phyloP scores from a whole-genome alignment of 202 grass and related monocot species.

The Schoenoplectus triqueter region DNA sequence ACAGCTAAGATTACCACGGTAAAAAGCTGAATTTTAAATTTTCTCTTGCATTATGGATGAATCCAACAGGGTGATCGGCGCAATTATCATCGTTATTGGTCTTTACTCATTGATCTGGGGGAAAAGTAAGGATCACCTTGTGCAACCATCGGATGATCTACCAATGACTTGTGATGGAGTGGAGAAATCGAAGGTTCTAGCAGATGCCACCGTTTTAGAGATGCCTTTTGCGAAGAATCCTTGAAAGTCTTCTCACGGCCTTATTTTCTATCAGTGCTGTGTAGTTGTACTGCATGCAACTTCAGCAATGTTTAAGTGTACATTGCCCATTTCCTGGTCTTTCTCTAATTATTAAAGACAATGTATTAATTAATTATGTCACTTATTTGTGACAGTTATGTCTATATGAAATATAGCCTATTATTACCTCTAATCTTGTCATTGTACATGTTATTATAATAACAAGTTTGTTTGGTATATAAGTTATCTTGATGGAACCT shows the following conservation, averaged over 20 bases:
- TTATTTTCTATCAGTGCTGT: conserved; percentile 13
- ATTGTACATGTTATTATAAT: not conserved
- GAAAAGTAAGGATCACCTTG: conserved; percentile 57
- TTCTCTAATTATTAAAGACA: conserved; percentile 22
- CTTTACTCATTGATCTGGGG: conserved; percentile 81
- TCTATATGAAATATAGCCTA: not conserved
- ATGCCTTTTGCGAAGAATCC: conserved; percentile 28
- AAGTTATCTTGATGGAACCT: not conserved
- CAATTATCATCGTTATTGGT: conserved; percentile 64
- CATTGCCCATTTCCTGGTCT: not conserved
- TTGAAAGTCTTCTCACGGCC: not conserved
- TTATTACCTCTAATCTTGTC: conserved; percentile 2
- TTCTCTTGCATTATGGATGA: not conserved
- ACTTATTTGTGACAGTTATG: conserved; percentile 6
- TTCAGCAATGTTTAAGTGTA: not conserved
- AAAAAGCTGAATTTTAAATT: conserved; percentile 6
- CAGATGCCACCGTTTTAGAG: conserved; percentile 32
- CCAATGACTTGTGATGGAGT: conserved; percentile 7
- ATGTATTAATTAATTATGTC: conserved; percentile 2
- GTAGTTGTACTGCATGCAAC: not conserved
- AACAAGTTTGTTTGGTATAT: not conserved
- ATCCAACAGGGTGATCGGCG: conserved; percentile 57
- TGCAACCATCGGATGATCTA: conserved; percentile 40
- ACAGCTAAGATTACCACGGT: not conserved
- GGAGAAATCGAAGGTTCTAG: conserved; percentile 22